phyloP scores from a whole-genome alignment of 176 grass and related monocot species.

The Aegilops tauschii region DNA sequence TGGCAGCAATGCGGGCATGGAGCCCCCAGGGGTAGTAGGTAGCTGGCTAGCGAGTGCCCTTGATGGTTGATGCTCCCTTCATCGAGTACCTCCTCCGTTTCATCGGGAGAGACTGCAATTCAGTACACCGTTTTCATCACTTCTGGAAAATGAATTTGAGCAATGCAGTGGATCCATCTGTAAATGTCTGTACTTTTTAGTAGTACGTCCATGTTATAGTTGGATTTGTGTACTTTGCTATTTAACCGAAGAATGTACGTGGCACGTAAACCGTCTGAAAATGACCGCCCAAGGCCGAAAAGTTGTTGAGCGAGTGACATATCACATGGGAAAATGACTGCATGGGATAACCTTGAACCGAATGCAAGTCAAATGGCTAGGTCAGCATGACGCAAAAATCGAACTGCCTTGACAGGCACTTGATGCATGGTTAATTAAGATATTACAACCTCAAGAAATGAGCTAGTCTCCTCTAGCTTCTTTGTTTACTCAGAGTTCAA shows the following conservation, averaged over 20 bases:
- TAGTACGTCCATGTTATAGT: slow-evolving; percentile 16
- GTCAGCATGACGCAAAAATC: not conserved
- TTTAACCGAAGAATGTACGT: not conserved
- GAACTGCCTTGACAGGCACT: slow-evolving; percentile 17
- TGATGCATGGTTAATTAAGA: slow-evolving; percentile 12
- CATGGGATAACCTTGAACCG: slow-evolving; percentile 16
- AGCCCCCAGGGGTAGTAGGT: slow-evolving; percentile 20
- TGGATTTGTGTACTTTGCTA: not conserved
- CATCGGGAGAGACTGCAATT: no score
- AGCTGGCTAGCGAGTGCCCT: slow-evolving; percentile 24
- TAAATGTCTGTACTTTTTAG: not conserved
- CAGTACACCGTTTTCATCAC: not conserved
- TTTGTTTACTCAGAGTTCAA: not conserved
- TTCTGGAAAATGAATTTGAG: slow-evolving; percentile 11
- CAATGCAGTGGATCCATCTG: slow-evolving; percentile 14
- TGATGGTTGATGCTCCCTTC: slow-evolving; percentile 7
- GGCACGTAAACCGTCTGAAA: not conserved
- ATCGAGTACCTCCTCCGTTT: slow-evolving; percentile 1
- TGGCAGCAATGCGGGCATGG: slow-evolving; percentile 23
- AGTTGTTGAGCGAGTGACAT: not conserved
- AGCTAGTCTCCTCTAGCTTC: not conserved
- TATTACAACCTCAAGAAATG: not conserved
- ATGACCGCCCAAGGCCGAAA: not conserved
- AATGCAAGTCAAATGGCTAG: slow-evolving; percentile 29
- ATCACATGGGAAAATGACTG: slow-evolving; percentile 18